These are phyloP conservation scores for Solanum sparsipilum DNA, from an alignment of 257 asterid species.

Conservation along the genomic window DNA sequence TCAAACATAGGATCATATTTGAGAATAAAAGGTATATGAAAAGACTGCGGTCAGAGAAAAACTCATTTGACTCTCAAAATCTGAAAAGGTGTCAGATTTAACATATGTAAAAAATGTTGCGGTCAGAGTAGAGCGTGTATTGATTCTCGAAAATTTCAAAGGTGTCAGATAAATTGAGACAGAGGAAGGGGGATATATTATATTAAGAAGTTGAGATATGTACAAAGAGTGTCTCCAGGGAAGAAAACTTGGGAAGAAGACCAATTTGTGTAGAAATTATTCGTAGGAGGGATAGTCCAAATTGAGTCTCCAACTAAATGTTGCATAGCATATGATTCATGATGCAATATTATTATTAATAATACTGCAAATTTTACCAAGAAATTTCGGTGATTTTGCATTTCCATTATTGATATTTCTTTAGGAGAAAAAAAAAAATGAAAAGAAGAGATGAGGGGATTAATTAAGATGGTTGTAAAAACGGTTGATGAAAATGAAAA, in stretches of 20 bases:
- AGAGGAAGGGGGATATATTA: background rate
- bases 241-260: constrained; percentile 42
- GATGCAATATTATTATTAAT: background rate
- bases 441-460: background rate
- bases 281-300: constrained; percentile 57
- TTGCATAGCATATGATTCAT: constrained; percentile 6
- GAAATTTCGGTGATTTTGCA: background rate
- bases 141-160: background rate
- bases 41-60: background rate
- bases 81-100: background rate
- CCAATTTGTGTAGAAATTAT: constrained; percentile 54
- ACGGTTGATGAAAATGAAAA: background rate
- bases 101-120: no score
- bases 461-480: background rate
- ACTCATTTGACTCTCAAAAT: background rate
- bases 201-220: background rate
- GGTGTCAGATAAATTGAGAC: background rate
- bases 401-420: background rate
- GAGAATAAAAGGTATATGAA: background rate
- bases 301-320: constrained; percentile 50
- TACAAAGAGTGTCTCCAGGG: constrained; percentile 55
- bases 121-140: background rate
- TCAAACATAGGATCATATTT: background rate
- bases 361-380: background rate
- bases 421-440: no score